These are phyloP conservation scores for Saksenaea oblongispora DNA, from an alignment of 371 early-diverging fungal species.

Conservation along the genomic window DNA sequence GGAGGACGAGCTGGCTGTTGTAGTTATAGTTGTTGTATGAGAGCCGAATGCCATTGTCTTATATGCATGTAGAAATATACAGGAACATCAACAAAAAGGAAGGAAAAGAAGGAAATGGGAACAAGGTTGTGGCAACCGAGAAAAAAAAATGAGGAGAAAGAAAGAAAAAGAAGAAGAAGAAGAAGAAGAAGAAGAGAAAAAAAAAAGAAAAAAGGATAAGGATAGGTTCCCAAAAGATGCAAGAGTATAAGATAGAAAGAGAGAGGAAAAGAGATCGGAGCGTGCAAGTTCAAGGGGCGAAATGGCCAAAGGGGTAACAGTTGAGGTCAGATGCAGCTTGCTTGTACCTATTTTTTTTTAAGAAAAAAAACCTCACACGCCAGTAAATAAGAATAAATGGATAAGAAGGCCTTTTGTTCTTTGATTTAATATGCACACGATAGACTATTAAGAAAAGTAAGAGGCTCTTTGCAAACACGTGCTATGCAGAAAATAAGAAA, in stretches of 20 bases:
- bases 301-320: neutral
- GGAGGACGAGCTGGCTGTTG: constrained; percentile 2
- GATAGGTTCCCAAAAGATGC: neutral
- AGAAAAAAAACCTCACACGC: neutral
- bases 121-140: constrained; percentile 5
- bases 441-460: neutral
- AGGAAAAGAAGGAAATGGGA: constrained; percentile 8
- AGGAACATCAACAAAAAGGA: constrained; percentile 1
- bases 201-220: neutral
- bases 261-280: constrained; percentile 1
- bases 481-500: constrained; percentile 3
- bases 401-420: neutral
- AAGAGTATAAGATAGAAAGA: neutral
- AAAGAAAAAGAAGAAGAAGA: constrained; percentile 7
- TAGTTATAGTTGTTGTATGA: constrained; percentile 2
- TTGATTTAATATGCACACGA: neutral
- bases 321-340: constrained; percentile 6
- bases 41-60: constrained; percentile 14
- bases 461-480: neutral
- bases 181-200: constrained; percentile 2
- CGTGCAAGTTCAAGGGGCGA: constrained; percentile 12
- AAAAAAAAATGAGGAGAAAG: neutral
- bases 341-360: neutral
- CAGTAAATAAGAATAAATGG: neutral
- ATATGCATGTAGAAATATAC: constrained; percentile 10